A percentile compares a stretch with the other conserved stretches of the same genome.
Conservation (phyloP, 2,329 filamentous ascomycete species). For the Trichoderma sp. region DNA sequence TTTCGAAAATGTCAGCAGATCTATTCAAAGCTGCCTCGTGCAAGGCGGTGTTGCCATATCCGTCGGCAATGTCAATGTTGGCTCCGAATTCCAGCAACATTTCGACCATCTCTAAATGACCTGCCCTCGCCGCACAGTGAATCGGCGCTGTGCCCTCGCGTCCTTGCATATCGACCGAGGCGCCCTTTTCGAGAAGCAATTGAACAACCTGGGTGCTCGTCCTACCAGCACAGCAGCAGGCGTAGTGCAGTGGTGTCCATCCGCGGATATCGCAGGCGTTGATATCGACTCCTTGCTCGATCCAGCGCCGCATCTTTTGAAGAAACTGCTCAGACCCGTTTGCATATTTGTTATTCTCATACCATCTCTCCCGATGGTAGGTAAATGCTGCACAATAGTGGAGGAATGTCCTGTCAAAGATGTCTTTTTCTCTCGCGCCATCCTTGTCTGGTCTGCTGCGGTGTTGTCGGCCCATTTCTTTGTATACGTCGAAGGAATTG, state of each 20-base stretch:
- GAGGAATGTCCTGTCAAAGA: not conserved
- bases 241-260: slow-evolving; percentile 13
- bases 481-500: not conserved
- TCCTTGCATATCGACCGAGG: not conserved
- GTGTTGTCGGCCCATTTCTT: not conserved
- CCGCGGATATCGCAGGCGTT: not conserved
- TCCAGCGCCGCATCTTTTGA: not conserved
- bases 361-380: not conserved
- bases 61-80: not conserved
- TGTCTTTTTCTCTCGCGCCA: not conserved
- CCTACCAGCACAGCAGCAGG: not conserved
- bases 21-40: not conserved
- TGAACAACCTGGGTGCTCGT: not conserved
- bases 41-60: not conserved
- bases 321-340: not conserved
- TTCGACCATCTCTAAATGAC: not conserved
- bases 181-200: not conserved
- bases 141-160: not conserved
- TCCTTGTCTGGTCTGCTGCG: not conserved
- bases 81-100: not conserved
- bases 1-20: not conserved
- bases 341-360: not conserved
- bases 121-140: not conserved
- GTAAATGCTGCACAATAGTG: not conserved
- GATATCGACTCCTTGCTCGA: not conserved